A percentile compares a stretch with the other conserved stretches of the same genome.
These are phyloP conservation scores for Pythium sukuiense DNA, from an alignment of 352 stramenopile genomes.

Conservation along the genomic window DNA sequence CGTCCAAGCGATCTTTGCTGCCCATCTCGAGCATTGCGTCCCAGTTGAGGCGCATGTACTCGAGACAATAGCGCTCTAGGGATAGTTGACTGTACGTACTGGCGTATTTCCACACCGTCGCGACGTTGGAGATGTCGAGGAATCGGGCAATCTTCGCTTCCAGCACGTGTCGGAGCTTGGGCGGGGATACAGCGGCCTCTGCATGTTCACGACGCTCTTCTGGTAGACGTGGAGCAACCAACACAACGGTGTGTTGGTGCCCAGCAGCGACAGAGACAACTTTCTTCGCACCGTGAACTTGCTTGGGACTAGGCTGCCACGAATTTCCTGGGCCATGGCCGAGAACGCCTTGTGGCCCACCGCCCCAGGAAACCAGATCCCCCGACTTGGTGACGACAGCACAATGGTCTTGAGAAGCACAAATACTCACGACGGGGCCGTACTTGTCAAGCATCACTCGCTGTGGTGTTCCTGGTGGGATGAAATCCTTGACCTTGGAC, in stretches of 20 bases:
- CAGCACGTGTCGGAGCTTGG: slow-evolving; percentile 38
- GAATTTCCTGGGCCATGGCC: slow-evolving; percentile 71
- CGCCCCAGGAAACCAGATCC: slow-evolving; percentile 77
- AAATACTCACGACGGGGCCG: slow-evolving; percentile 53
- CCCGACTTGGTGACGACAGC: slow-evolving; percentile 64
- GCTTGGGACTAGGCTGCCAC: slow-evolving; percentile 80
- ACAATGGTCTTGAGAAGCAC: slow-evolving; percentile 75
- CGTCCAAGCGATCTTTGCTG: slow-evolving; percentile 59
- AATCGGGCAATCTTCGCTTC: slow-evolving; percentile 50
- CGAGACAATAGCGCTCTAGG: slow-evolving; percentile 48
- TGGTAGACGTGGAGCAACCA: slow-evolving; percentile 50
- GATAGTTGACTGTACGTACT: slow-evolving; percentile 45
- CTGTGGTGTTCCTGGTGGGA: slow-evolving; percentile 42
- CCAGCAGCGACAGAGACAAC: slow-evolving; percentile 61
- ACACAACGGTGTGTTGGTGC: slow-evolving; percentile 73
- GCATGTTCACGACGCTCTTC: background rate
- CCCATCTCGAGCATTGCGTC: slow-evolving; percentile 68
- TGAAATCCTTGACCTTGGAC: slow-evolving; percentile 21
- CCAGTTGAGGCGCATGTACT: slow-evolving; percentile 75
- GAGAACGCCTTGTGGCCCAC: slow-evolving; percentile 64
- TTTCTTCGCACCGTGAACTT: slow-evolving; percentile 73
- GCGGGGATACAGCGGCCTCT: slow-evolving; percentile 1
- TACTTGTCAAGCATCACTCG: slow-evolving; percentile 46
- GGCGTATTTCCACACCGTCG: slow-evolving; percentile 59
- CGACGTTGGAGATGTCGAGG: slow-evolving; percentile 62